Evolutionary conservation across 352 stramenopile species (phyloP).

Genomic region (Phytophthora pisi): DNA sequence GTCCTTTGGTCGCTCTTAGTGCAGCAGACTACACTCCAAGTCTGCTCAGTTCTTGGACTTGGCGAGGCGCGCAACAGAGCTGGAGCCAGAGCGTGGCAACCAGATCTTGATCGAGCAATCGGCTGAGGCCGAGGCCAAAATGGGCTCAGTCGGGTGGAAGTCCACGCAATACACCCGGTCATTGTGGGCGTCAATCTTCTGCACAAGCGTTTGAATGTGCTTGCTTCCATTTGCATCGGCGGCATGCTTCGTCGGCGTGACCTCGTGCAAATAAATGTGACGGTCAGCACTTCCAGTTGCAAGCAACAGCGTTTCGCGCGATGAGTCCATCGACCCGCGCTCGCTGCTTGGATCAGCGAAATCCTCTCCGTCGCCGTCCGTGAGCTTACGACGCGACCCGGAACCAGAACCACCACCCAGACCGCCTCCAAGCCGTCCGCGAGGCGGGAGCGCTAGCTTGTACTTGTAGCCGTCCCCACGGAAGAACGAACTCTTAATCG

Average conservation of each 20-base stretch:
- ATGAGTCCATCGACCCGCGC: constrained; percentile 46
- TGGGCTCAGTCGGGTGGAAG: constrained; percentile 86
- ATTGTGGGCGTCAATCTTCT: constrained; percentile 87
- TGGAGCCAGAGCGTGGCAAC: constrained; percentile 63
- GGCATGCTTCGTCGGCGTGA: constrained; percentile 62
- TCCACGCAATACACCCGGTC: constrained; percentile 91
- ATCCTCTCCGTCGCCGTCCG: constrained; percentile 79
- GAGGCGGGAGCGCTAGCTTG: constrained; percentile 70
- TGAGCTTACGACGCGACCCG: constrained; percentile 71
- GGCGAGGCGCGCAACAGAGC: constrained; percentile 45
- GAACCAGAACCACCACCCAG: constrained; percentile 28
- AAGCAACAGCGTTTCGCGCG: constrained; percentile 74
- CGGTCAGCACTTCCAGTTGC: constrained; percentile 88
- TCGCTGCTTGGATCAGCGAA: constrained; percentile 56
- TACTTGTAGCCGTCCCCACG: constrained; percentile 88
- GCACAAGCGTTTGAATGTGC: constrained; percentile 64
- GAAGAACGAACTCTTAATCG: constrained; percentile 91
- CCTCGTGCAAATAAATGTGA: constrained; percentile 88
- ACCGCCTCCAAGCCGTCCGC: constrained; percentile 23
- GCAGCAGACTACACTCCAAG: neutral
- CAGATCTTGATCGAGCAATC: constrained; percentile 90
- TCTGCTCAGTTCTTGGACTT: constrained; percentile 64
- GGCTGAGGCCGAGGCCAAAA: constrained; percentile 84
- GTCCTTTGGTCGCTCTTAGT: neutral
- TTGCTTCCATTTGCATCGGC: constrained; percentile 38